Percentiles rank a stretch among this genome's conserved stretches.
These are phyloP conservation scores for Petasospora fabianii DNA, from an alignment of 1,139 yeast genomes.

Conservation along the genomic window DNA sequence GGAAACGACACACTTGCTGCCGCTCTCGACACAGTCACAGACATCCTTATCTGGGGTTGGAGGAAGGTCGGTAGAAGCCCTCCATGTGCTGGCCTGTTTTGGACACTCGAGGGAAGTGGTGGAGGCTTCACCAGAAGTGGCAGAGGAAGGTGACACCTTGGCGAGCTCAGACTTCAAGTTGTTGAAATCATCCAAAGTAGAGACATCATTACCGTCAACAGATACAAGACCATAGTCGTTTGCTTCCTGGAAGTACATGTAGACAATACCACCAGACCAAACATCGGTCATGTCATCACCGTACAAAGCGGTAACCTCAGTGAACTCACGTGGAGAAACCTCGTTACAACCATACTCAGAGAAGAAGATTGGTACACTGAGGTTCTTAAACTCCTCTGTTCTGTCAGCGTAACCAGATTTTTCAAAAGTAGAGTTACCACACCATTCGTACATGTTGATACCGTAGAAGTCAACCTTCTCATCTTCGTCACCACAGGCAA, in stretches of 20 bases:
- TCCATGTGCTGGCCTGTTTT: conserved; percentile 47
- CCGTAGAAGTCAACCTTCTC: conserved; percentile 70
- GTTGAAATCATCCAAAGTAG: conserved; percentile 56
- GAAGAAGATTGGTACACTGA: conserved; percentile 72
- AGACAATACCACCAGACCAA: conserved; percentile 85
- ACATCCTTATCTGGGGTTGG: conserved; percentile 65
- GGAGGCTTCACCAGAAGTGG: conserved; percentile 47
- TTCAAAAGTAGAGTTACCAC: conserved; percentile 59
- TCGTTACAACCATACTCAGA: conserved; percentile 85
- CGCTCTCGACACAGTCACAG: conserved; percentile 55
- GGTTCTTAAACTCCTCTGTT: conserved; percentile 55
- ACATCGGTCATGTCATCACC: conserved; percentile 60
- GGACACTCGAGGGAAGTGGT: conserved; percentile 54
- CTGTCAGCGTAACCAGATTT: conserved; percentile 62
- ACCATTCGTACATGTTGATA: conserved; percentile 86
- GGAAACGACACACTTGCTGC: conserved; percentile 51
- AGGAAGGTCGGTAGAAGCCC: conserved; percentile 61
- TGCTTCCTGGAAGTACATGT: conserved; percentile 73
- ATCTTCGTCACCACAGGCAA: conserved; percentile 64
- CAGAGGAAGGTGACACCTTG: conserved; percentile 56
- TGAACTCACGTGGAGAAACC: conserved; percentile 61
- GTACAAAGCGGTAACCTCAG: conserved; percentile 56
- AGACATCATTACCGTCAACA: conserved; percentile 49
- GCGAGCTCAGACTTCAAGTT: conserved; percentile 50
- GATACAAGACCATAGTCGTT: conserved; percentile 73